These are phyloP conservation scores for Pythium guiyangense DNA, from an alignment of 352 stramenopile species.

Conservation along the genomic window DNA sequence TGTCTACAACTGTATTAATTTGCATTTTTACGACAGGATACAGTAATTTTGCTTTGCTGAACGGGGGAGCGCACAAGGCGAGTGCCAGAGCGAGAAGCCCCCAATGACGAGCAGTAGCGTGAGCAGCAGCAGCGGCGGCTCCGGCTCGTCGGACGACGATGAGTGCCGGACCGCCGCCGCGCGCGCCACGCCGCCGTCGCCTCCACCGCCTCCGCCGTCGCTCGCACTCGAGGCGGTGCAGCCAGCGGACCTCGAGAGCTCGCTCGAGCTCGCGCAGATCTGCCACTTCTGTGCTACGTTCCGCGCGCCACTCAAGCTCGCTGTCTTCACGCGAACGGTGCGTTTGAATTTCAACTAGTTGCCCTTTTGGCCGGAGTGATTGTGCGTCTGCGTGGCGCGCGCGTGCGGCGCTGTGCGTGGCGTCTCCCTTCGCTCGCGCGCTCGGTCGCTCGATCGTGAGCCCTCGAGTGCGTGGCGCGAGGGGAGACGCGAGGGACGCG, in stretches of 20 bases:
- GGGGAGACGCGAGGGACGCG: neutral
- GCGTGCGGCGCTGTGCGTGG: neutral
- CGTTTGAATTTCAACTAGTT: conserved; percentile 1
- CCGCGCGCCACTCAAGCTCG: conserved; percentile 61
- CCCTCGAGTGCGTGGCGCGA: neutral
- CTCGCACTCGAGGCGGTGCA: neutral
- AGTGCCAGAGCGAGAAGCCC: conserved; percentile 5
- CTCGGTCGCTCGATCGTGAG: neutral
- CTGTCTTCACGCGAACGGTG: conserved; percentile 74
- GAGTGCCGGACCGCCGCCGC: conserved; percentile 10
- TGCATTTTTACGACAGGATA: too few relatives aligned
- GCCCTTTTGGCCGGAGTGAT: conserved; percentile 4
- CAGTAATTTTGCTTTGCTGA: too few relatives aligned
- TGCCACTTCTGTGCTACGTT: conserved; percentile 77
- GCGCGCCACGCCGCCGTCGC: neutral
- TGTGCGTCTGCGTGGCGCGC: neutral
- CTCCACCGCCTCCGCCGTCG: neutral
- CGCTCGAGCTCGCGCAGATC: conserved; percentile 62
- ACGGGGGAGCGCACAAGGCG: too few relatives aligned
- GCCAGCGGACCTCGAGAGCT: conserved; percentile 24
- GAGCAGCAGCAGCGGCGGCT: conserved; percentile 34
- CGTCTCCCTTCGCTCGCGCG: neutral
- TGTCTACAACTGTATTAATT: too few relatives aligned
- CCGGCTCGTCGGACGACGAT: conserved; percentile 36
- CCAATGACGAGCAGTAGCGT: conserved; percentile 21